phyloP scores from a whole-genome alignment of 1,284 basidiomycete species.

The Pseudozyma sp. region DNA sequence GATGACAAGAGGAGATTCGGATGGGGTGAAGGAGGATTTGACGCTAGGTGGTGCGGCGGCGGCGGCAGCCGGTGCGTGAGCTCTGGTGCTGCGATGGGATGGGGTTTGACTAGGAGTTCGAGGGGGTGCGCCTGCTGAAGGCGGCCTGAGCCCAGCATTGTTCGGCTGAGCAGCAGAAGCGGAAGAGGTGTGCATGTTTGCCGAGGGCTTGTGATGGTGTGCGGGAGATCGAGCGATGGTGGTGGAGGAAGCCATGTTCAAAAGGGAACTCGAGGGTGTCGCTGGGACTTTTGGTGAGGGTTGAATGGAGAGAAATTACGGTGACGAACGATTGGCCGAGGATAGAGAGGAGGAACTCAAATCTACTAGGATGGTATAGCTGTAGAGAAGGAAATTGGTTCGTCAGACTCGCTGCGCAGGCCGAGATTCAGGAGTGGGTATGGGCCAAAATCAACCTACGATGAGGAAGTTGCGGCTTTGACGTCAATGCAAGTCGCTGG shows the following conservation, averaged over 20 bases:
- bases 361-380: too few relatives aligned
- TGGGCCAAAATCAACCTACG: too few relatives aligned
- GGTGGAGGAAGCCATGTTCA: constrained; percentile 36
- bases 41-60: constrained; percentile 9
- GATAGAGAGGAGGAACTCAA: not conserved
- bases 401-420: too few relatives aligned
- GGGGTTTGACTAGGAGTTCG: constrained; percentile 36
- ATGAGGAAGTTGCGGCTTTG: too few relatives aligned
- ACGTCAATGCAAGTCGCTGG: too few relatives aligned
- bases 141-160: constrained; percentile 28
- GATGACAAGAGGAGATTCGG: constrained; percentile 56
- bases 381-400: too few relatives aligned
- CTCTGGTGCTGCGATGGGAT: constrained; percentile 43
- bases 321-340: not conserved
- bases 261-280: not conserved
- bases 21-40: constrained; percentile 15
- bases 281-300: constrained; percentile 7
- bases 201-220: constrained; percentile 32
- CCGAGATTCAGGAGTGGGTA: too few relatives aligned
- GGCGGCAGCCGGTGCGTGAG: too few relatives aligned
- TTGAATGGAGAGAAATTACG: not conserved
- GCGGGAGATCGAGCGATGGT: constrained; percentile 26
- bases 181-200: constrained; percentile 18
- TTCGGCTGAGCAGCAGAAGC: constrained; percentile 15
- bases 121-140: constrained; percentile 16